Conservation (phyloP, 176 grass and related monocot genomes). For the Bolboschoenus planiculmis region DNA sequence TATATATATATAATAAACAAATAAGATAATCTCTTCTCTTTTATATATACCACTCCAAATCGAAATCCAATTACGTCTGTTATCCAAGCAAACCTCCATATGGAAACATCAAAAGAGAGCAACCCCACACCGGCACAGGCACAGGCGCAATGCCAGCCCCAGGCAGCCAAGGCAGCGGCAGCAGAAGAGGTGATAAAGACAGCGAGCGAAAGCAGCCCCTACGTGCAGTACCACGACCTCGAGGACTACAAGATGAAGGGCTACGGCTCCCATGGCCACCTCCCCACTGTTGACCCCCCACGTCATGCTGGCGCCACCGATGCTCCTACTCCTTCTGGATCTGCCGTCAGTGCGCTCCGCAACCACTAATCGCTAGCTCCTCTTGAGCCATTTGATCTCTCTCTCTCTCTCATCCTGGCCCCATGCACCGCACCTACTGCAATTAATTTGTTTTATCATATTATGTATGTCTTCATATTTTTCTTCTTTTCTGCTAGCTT, state of each 20-base stretch:
- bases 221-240: conserved; percentile 50
- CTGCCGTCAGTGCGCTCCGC: background rate
- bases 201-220: conserved; percentile 71
- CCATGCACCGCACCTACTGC: background rate
- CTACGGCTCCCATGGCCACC: conserved; percentile 61
- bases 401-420: background rate
- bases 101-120: background rate
- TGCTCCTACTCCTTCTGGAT: background rate
- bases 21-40: background rate
- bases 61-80: background rate
- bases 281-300: conserved; percentile 39
- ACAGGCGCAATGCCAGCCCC: conserved; percentile 17
- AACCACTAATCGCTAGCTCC: background rate
- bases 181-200: conserved; percentile 27
- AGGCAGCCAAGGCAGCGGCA: conserved; percentile 1
- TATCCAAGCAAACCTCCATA: background rate
- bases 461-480: background rate
- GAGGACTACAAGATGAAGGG: conserved; percentile 81
- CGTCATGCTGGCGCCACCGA: conserved; percentile 53
- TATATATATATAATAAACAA: background rate
- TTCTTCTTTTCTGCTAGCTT: background rate
- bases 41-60: background rate
- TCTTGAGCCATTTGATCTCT: too few relatives aligned
- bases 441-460: background rate
- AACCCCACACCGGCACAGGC: conserved; percentile 29